Percentiles rank a stretch among this genome's conserved stretches.
phyloP scores from a whole-genome alignment of 441 rosid genomes.

The Daphne laureola region DNA sequence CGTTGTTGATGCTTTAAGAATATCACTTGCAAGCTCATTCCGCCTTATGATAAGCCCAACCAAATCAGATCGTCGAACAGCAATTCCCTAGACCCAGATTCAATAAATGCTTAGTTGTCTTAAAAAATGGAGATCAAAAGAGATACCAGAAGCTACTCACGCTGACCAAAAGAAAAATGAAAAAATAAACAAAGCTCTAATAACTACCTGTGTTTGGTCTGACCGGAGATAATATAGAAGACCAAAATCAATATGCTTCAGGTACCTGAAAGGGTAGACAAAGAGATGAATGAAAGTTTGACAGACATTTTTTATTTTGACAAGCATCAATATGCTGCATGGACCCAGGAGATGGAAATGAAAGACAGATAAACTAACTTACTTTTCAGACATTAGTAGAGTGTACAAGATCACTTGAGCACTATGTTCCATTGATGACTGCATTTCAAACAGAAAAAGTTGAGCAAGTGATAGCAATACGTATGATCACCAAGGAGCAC shows the following conservation, averaged over 20 bases:
- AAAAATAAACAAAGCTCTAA: constrained; percentile 14
- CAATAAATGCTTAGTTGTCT: constrained; percentile 20
- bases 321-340: background rate
- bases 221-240: constrained; percentile 86
- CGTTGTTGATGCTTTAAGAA: constrained; percentile 65
- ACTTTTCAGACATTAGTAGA: constrained; percentile 99
- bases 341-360: constrained; percentile 1
- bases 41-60: constrained; percentile 94
- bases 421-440: constrained; percentile 86
- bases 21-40: constrained; percentile 86
- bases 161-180: background rate
- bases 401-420: constrained; percentile 98
- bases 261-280: constrained; percentile 47
- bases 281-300: constrained; percentile 11
- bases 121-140: constrained; percentile 16
- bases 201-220: constrained; percentile 74
- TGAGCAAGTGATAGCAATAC: no score
- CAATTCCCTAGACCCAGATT: constrained; percentile 55
- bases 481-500: constrained; percentile 5
- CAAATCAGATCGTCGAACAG: constrained; percentile 78
- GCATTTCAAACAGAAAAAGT: constrained; percentile 20
- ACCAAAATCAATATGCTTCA: constrained; percentile 72
- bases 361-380: constrained; percentile 17
- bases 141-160: constrained; percentile 13
- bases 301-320: background rate